A percentile compares a stretch with the other conserved stretches of the same genome.
Evolutionary conservation across 2,329 filamentous ascomycete genomes (phyloP).

Genomic region (Pseudonectria buxi): DNA sequence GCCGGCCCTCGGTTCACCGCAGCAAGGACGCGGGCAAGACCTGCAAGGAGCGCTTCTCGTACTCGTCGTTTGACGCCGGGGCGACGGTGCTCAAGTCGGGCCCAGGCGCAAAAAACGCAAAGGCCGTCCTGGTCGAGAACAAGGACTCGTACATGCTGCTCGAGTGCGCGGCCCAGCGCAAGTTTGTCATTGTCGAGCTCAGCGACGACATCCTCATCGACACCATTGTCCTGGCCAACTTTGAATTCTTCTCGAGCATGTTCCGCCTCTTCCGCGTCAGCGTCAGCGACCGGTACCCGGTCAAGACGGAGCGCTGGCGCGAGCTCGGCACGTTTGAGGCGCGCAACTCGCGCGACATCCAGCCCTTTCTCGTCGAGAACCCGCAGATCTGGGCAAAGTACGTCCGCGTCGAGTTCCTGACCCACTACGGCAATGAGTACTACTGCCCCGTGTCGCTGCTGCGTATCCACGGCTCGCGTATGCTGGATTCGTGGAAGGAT

Average conservation of each 20-base stretch:
- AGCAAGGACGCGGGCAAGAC: conserved; percentile 95
- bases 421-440: conserved; percentile 92
- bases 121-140: conserved; percentile 86
- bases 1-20: conserved; percentile 50
- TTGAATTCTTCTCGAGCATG: conserved; percentile 98
- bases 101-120: conserved; percentile 76
- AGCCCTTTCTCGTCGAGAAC: conserved; percentile 89
- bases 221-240: conserved; percentile 95
- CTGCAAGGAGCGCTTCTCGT: conserved; percentile 96
- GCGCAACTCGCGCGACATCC: conserved; percentile 85
- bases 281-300: conserved; percentile 90
- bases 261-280: conserved; percentile 85
- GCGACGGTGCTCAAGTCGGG: conserved; percentile 91
- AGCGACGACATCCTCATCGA: conserved; percentile 84
- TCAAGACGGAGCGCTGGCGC: conserved; percentile 88
- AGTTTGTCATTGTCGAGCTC: conserved; percentile 90
- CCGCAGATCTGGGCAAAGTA: conserved; percentile 95
- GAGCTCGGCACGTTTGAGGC: conserved; percentile 84
- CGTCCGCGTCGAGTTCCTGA: conserved; percentile 82
- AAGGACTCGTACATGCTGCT: conserved; percentile 99
- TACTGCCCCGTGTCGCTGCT: conserved; percentile 91
- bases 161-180: conserved; percentile 78
- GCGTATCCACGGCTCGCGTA: conserved; percentile 89
- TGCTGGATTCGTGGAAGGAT: conserved; percentile 89
- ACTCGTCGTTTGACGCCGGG: conserved; percentile 93